phyloP scores from a whole-genome alignment of 2,329 filamentous ascomycete species.

The Hypoxylon sp. region DNA sequence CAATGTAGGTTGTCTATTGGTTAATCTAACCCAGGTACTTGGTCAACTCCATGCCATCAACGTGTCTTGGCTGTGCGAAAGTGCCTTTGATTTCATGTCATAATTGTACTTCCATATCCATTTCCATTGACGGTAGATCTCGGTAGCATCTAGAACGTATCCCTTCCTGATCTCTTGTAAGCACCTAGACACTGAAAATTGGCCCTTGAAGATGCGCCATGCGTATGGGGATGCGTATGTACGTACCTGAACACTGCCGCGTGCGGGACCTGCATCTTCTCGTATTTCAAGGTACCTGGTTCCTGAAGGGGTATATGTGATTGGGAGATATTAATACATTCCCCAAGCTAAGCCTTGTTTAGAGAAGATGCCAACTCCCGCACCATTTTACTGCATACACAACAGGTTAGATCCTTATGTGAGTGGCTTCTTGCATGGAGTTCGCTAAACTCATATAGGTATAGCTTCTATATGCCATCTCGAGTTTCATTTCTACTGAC shows the following conservation, averaged over 20 bases:
- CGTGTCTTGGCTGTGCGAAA: constrained; percentile 8
- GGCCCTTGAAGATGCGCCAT: no score
- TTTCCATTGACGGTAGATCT: background rate
- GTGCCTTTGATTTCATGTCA: no score
- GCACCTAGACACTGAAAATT: no score
- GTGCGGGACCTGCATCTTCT: constrained; percentile 4
- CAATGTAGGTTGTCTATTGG: no score
- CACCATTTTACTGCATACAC: constrained; percentile 16
- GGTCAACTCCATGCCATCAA: constrained; percentile 6
- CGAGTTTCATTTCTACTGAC: constrained; percentile 7
- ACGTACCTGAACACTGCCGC: background rate
- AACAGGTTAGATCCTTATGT: constrained; percentile 3
- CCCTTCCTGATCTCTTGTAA: no score
- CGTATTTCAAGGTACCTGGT: constrained; percentile 20
- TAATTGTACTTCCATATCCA: no score
- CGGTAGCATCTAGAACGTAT: no score
- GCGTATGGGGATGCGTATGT: no score
- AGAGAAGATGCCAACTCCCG: constrained; percentile 10
- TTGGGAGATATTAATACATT: constrained; percentile 8
- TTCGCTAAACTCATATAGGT: constrained; percentile 9
- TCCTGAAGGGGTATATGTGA: constrained; percentile 1
- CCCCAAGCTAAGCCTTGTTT: constrained; percentile 6
- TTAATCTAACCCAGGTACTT: constrained; percentile 3
- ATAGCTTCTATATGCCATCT: constrained; percentile 7
- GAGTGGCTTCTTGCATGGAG: constrained; percentile 10